Percentiles rank a stretch among this genome's conserved stretches.
Evolutionary conservation across 2,329 filamentous ascomycete species (phyloP).

Genomic region (Pyrenophora tritici-repentis): DNA sequence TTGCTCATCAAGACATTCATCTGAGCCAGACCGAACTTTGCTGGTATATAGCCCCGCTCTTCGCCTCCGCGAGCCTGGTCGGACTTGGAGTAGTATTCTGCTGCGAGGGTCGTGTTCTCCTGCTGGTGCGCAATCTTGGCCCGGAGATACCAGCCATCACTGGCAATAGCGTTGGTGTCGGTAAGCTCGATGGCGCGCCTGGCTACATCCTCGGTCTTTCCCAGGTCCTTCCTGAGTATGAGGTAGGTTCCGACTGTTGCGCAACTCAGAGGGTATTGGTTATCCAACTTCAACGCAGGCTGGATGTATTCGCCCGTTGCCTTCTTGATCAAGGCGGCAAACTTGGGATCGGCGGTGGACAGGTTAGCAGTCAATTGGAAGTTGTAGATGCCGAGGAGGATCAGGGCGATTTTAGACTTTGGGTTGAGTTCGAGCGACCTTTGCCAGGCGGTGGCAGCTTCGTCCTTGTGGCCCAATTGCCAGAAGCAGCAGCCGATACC

Average conservation of each 20-base stretch:
- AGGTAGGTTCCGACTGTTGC: slow-evolving; percentile 91
- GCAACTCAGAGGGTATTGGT: slow-evolving; percentile 86
- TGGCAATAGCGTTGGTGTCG: slow-evolving; percentile 93
- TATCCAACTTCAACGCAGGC: slow-evolving; percentile 91
- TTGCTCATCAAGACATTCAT: slow-evolving; percentile 84
- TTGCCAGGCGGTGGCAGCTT: slow-evolving; percentile 90
- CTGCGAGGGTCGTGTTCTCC: slow-evolving; percentile 74
- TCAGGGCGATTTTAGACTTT: slow-evolving; percentile 86
- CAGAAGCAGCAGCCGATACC: slow-evolving; percentile 97
- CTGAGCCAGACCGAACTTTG: slow-evolving; percentile 93
- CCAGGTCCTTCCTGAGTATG: slow-evolving; percentile 76
- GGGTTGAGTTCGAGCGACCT: slow-evolving; percentile 80
- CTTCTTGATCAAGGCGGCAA: slow-evolving; percentile 83
- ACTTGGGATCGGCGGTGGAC: slow-evolving; percentile 81
- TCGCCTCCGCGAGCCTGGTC: slow-evolving; percentile 89
- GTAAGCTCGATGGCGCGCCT: slow-evolving; percentile 94
- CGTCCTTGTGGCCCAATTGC: slow-evolving; percentile 93
- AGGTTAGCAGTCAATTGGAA: slow-evolving; percentile 84
- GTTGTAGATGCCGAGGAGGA: slow-evolving; percentile 87
- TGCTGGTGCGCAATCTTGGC: slow-evolving; percentile 89
- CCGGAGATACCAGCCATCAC: slow-evolving; percentile 95
- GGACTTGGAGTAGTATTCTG: slow-evolving; percentile 84
- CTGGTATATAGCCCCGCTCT: slow-evolving; percentile 89
- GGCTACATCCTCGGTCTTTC: slow-evolving; percentile 82
- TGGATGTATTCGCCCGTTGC: slow-evolving; percentile 95